A percentile compares a stretch with the other conserved stretches of the same genome.
Evolutionary conservation across 352 stramenopile species (phyloP).

Genomic region (Phytophthora gonapodyides): DNA sequence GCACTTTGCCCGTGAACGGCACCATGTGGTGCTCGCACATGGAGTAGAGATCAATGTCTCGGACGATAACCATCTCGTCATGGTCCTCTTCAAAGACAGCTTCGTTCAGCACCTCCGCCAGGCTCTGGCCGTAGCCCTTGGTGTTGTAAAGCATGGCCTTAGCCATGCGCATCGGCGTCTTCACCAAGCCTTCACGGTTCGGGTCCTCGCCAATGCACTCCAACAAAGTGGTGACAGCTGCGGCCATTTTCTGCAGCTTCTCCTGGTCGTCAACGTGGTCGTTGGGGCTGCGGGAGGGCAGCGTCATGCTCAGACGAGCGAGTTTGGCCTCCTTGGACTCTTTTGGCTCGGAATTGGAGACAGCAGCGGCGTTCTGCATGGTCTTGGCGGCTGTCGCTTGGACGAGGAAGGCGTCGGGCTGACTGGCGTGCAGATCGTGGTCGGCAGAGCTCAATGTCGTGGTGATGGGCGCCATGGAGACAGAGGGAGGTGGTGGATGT

Average conservation of each 20-base stretch:
- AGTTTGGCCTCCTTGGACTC: constrained; percentile 31
- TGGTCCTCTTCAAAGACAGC: constrained; percentile 98
- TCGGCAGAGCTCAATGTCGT: constrained; percentile 35
- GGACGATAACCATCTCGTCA: constrained; percentile 99
- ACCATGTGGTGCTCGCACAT: constrained; percentile 99
- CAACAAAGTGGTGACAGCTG: constrained; percentile 91
- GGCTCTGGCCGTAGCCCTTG: constrained; percentile 93
- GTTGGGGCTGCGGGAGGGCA: constrained; percentile 54
- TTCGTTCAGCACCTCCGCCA: constrained; percentile 94
- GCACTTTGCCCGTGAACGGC: constrained; percentile 97
- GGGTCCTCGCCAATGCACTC: constrained; percentile 96
- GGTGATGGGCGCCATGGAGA: constrained; percentile 49
- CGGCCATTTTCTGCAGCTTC: constrained; percentile 94
- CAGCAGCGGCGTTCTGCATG: constrained; percentile 44
- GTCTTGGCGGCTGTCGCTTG: constrained; percentile 32
- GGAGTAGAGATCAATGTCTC: constrained; percentile 98
- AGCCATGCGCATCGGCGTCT: constrained; percentile 97
- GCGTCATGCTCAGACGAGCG: constrained; percentile 64
- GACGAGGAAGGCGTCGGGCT: constrained; percentile 17
- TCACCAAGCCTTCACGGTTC: constrained; percentile 93
- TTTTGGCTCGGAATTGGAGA: constrained; percentile 2
- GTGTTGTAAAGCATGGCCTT: constrained; percentile 98
- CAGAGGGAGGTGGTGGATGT: constrained; percentile 15
- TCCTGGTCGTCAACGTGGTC: constrained; percentile 77
- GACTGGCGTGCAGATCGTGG: constrained; percentile 18